These are phyloP conservation scores for Verticillium klebahnii DNA, from an alignment of 2,329 filamentous ascomycete genomes.

Conservation along the genomic window DNA sequence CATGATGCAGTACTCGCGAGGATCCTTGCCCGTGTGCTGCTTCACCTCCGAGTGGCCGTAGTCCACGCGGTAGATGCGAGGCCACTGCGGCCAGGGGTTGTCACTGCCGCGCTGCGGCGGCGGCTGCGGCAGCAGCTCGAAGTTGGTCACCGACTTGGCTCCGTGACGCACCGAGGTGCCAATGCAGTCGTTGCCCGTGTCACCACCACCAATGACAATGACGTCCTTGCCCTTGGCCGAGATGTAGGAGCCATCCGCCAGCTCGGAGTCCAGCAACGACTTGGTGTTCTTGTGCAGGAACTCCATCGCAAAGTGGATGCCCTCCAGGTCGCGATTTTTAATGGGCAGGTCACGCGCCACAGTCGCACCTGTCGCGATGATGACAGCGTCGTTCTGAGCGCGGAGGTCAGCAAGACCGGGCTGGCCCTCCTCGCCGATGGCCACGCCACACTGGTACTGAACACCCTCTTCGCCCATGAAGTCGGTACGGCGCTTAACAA, in stretches of 20 bases:
- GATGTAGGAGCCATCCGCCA: slow-evolving; percentile 81
- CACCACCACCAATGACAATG: slow-evolving; percentile 93
- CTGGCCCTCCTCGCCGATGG: slow-evolving; percentile 68
- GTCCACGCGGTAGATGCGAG: slow-evolving; percentile 95
- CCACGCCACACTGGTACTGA: slow-evolving; percentile 71
- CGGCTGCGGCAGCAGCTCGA: slow-evolving; percentile 90
- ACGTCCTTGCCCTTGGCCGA: slow-evolving; percentile 95
- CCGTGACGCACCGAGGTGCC: slow-evolving; percentile 94
- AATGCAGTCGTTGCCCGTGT: slow-evolving; percentile 97
- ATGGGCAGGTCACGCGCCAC: slow-evolving; percentile 91
- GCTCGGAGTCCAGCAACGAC: slow-evolving; percentile 87
- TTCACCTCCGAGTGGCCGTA: slow-evolving; percentile 96
- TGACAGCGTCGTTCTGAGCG: slow-evolving; percentile 71
- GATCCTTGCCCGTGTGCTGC: slow-evolving; percentile 93
- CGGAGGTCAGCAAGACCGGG: slow-evolving; percentile 66
- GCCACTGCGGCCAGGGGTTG: slow-evolving; percentile 99
- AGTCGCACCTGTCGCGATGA: slow-evolving; percentile 89
- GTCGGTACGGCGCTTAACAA: slow-evolving; percentile 91
- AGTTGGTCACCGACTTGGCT: slow-evolving; percentile 94
- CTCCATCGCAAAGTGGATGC: slow-evolving; percentile 95
- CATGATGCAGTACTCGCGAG: slow-evolving; percentile 97
- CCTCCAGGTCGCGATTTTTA: slow-evolving; percentile 79
- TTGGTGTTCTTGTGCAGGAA: slow-evolving; percentile 98
- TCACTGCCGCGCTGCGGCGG: slow-evolving; percentile 84
- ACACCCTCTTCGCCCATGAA: slow-evolving; percentile 91